These are phyloP conservation scores for Aspergillus oerlinghausenensis DNA, from an alignment of 2,329 filamentous ascomycete species.

Conservation along the genomic window DNA sequence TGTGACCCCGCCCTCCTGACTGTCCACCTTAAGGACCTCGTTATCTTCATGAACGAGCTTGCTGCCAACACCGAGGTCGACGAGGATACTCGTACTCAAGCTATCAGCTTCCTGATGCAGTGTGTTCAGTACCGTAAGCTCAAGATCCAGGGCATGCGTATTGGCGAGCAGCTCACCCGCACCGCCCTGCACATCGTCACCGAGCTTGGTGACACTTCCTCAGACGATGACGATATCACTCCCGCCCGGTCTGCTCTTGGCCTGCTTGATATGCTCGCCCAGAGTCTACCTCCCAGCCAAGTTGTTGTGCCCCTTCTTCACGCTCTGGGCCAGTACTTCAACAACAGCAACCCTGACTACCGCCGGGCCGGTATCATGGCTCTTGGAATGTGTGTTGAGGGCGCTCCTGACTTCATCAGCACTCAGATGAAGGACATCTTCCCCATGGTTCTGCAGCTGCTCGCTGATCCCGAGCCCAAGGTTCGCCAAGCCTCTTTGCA, in stretches of 20 bases:
- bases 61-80: constrained; percentile 70
- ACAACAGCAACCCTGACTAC: constrained; percentile 67
- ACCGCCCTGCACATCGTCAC: constrained; percentile 86
- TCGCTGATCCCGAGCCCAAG: constrained; percentile 75
- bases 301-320: constrained; percentile 90
- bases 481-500: constrained; percentile 86
- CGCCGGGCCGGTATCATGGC: constrained; percentile 88
- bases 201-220: constrained; percentile 66
- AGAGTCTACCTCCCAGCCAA: constrained; percentile 84
- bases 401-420: constrained; percentile 93
- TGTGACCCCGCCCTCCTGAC: constrained; percentile 82
- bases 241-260: constrained; percentile 80
- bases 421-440: constrained; percentile 85
- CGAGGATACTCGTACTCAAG: constrained; percentile 83
- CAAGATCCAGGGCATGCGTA: constrained; percentile 86
- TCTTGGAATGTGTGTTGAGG: constrained; percentile 90
- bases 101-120: constrained; percentile 90
- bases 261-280: constrained; percentile 82
- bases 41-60: constrained; percentile 91
- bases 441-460: constrained; percentile 74
- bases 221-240: constrained; percentile 78
- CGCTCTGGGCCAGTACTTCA: constrained; percentile 76
- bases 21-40: constrained; percentile 80
- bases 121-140: constrained; percentile 87
- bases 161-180: constrained; percentile 81